Base-by-base conservation (phyloP, 1,284 basidiomycete genomes). In the Cutaneotrichosporon curvatum region DNA sequence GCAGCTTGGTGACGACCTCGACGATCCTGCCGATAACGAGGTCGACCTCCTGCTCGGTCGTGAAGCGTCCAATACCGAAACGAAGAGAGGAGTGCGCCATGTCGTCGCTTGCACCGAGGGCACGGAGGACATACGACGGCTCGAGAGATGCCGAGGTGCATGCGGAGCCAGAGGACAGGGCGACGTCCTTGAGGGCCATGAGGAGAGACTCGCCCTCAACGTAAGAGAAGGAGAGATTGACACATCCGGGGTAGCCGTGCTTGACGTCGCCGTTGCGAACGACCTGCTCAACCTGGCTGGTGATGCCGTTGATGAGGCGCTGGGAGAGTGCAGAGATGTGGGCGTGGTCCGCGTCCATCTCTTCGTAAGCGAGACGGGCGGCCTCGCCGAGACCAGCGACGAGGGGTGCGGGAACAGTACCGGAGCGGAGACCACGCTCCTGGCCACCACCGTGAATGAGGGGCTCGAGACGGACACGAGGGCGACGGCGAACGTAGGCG, bases 141-240 rank as follows among this genome's bases (percentile, higher is more conserved):
- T 99, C 95, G 43, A 99, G 78, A 14, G 94, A 97, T 2, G 95
- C 95, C 0, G 92, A 97, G 14, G 95, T 99, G 65, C 95, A 99
- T 10, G 95, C 95, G 61, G 90, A 95, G 40, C 95, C 95, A 2
- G 94, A 97, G 12, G 94, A 97, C 30, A 99, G 78, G 4, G 95
- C 95, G 51, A 98, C 85, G 65, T 98, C 90, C 85, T 98, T 98
- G 59, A 99, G 74, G 16, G 95, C 94, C 95, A 98, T 98, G 55
- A 99, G 74, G 53, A 99, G 78, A 65, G 87, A 92, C 74, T 98
- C 94, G 23, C 94, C 94, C 65, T 98, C 94, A 37, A 98, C 91
- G 68, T 96, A 98, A 11, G 92, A 82, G 70, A 97, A 98, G 52
- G 87, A 91, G 36, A 98, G 77, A 73, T 97, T 97, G 63, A 96